Conservation (phyloP, 768 basidiomycete genomes). For the Sarcodon aspratus region DNA sequence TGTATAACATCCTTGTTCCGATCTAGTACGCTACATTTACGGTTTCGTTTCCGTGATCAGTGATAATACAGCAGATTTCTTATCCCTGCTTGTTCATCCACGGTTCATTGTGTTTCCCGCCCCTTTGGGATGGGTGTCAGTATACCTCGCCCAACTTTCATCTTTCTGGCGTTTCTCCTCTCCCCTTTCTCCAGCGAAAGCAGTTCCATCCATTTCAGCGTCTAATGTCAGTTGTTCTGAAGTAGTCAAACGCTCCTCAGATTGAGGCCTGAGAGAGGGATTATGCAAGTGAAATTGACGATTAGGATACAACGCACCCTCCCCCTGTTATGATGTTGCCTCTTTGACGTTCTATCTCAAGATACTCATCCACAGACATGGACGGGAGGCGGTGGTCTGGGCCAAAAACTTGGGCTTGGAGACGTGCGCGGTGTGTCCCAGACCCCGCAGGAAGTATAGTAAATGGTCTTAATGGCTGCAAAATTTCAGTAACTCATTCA, state of each 20-base stretch:
- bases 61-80: too few species aligned
- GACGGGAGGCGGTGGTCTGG: slow-evolving; percentile 80
- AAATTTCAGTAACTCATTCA: slow-evolving; percentile 5
- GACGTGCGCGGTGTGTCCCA: slow-evolving; percentile 47
- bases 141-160: slow-evolving; percentile 86
- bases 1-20: slow-evolving; percentile 1
- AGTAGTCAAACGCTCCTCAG: slow-evolving; percentile 54
- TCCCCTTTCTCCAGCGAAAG: slow-evolving; percentile 48
- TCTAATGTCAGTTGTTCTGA: slow-evolving; percentile 72
- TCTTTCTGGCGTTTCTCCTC: slow-evolving; percentile 78
- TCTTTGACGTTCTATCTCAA: slow-evolving; percentile 71
- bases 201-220: slow-evolving; percentile 77
- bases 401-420: slow-evolving; percentile 77
- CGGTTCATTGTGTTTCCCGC: slow-evolving; percentile 98
- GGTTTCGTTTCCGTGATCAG: too few species aligned
- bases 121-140: slow-evolving; percentile 77
- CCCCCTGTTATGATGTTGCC: slow-evolving; percentile 85
- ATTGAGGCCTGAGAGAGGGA: slow-evolving; percentile 38
- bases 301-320: slow-evolving; percentile 43
- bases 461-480: slow-evolving; percentile 81
- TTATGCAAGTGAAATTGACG: not conserved
- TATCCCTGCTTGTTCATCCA: slow-evolving; percentile 34
- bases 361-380: slow-evolving; percentile 93
- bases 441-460: slow-evolving; percentile 75
- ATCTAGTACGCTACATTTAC: not conserved